Percentiles rank a stretch among this genome's conserved stretches.
Evolutionary conservation across 2,329 filamentous ascomycete species (phyloP).

Genomic region (Paraphoma chrysanthemicola): DNA sequence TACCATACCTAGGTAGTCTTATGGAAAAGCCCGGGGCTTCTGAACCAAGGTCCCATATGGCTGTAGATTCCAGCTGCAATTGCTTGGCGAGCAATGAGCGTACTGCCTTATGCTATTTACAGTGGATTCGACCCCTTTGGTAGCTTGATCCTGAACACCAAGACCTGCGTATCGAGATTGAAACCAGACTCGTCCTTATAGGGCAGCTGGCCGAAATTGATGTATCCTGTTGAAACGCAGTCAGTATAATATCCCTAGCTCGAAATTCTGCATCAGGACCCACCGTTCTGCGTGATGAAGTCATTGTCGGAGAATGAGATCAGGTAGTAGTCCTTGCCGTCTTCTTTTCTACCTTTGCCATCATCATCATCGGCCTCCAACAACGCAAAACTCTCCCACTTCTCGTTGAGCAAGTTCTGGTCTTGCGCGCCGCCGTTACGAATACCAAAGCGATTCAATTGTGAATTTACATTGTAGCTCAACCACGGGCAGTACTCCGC

Average conservation of each 20-base stretch:
- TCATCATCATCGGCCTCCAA: constrained; percentile 59
- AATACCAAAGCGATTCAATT: constrained; percentile 70
- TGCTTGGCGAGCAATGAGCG: too few relatives aligned
- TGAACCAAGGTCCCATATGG: too few relatives aligned
- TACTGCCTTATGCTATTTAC: constrained; percentile 6
- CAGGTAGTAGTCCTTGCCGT: constrained; percentile 71
- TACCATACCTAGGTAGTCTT: too few relatives aligned
- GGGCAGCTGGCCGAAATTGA: constrained; percentile 63
- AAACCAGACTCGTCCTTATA: constrained; percentile 66
- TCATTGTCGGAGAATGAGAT: constrained; percentile 76
- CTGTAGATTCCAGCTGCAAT: too few relatives aligned
- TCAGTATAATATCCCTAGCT: background rate
- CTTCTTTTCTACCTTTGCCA: constrained; percentile 41
- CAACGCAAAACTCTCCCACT: constrained; percentile 75
- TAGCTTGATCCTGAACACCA: constrained; percentile 67
- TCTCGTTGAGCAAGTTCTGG: constrained; percentile 70
- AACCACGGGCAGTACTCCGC: constrained; percentile 71
- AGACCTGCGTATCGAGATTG: constrained; percentile 66
- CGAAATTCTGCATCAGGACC: constrained; percentile 11
- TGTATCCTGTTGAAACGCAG: constrained; percentile 50
- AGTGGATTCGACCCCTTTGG: constrained; percentile 47
- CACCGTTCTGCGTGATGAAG: constrained; percentile 75
- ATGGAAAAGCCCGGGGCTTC: too few relatives aligned
- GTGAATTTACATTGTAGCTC: constrained; percentile 70
- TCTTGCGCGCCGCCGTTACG: constrained; percentile 72